Evolutionary conservation across 352 stramenopile genomes (phyloP), one percentile per base, ranked within the genome.

Genomic region (Phytophthora multivora): DNA sequence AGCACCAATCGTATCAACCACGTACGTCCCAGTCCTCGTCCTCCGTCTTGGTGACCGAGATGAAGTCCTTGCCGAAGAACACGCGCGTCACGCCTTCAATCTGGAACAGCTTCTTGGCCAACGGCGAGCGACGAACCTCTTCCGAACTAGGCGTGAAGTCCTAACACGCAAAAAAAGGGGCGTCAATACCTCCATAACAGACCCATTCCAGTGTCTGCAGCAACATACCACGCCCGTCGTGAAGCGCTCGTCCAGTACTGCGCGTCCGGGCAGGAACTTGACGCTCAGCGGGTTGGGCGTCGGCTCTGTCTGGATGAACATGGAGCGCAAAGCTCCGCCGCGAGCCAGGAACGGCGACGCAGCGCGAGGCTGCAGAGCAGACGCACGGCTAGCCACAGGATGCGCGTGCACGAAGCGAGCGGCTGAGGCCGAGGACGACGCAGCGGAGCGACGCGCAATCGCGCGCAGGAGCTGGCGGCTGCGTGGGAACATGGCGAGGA

Each of bases 261-360:
- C 65, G 51, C 86, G 80, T 21, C 91, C 93, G 5, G 97, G 97
- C 18, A 99, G 68, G 71, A 99, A 99, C 80, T 99, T 99, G 67
- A 99, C 77, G 61, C 88, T 97, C 73, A 97, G 89, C 42, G 98
- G 97, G 80, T 99, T 99, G 3, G 98, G 98, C 45, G 98, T 99
- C 31, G 90, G 73, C 71, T 98, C 96, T 35, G 97, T 99, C 83
- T 99, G 93, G 73, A 99, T 98, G 80, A 99, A 99, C 67, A 99
- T 95, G 62, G 94, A 75, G 75, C 94, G 71, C 61, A 82, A 33
- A 31, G 91, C 67, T 58, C 84, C 84, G 6, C 54, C 21, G 48
- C 51, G 59, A 42, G 43, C 59, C 35, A 62, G 19, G 46, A 80
- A 80, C 12, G 71, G 66, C 48, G 71, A 79, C 30, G 10, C 2